These are phyloP conservation scores for Chlorophyllum brunneum DNA, from an alignment of 768 basidiomycete species.

Conservation along the genomic window DNA sequence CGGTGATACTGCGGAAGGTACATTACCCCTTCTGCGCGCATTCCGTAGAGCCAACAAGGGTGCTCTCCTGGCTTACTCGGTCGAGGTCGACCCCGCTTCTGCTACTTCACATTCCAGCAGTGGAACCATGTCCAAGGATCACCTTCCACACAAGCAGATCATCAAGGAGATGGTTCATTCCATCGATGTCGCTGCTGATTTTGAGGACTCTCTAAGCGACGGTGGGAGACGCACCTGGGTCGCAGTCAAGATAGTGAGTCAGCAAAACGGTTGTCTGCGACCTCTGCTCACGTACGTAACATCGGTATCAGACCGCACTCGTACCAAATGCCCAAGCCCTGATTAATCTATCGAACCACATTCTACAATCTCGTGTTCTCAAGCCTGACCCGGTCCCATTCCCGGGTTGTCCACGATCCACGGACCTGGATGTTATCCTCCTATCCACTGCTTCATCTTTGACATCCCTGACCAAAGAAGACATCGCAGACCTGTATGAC, in stretches of 20 bases:
- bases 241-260: constrained; percentile 62
- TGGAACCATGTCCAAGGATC: constrained; percentile 17
- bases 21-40: constrained; percentile 57
- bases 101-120: constrained; percentile 17
- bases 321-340: constrained; percentile 60
- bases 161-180: constrained; percentile 73
- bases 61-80: constrained; percentile 76
- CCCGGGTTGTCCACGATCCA: constrained; percentile 60
- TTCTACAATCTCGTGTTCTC: constrained; percentile 39
- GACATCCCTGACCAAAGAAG: constrained; percentile 42
- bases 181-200: constrained; percentile 77
- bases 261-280: constrained; percentile 34
- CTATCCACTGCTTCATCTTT: constrained; percentile 17
- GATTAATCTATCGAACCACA: constrained; percentile 55
- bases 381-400: constrained; percentile 43
- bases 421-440: constrained; percentile 57
- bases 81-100: constrained; percentile 59
- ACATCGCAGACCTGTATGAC: constrained; percentile 56
- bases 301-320: constrained; percentile 49
- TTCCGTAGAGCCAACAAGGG: constrained; percentile 72
- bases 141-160: constrained; percentile 52
- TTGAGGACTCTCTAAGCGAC: constrained; percentile 51
- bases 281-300: not conserved
- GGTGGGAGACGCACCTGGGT: constrained; percentile 70
- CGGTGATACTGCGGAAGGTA: constrained; percentile 72